A percentile compares a stretch with the other conserved stretches of the same genome.
Evolutionary conservation across 805 yeast species (phyloP).

Genomic region (Wickerhamomyces pijperi): DNA sequence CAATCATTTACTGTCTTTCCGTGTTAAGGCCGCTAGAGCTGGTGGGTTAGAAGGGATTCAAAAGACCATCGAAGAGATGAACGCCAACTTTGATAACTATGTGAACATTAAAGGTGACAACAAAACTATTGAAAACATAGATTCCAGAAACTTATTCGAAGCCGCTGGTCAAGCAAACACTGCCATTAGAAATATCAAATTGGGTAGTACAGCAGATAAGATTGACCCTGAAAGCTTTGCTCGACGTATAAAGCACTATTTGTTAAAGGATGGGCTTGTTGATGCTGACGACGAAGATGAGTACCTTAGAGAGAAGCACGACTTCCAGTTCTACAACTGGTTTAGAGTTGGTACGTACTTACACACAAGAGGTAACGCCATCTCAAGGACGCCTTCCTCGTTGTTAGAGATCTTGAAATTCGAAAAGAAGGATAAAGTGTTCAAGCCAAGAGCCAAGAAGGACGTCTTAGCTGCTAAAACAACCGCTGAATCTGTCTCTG

Average conservation of each 20-base stretch:
- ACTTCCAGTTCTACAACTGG: slow-evolving; percentile 47
- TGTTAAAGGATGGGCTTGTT: slow-evolving; percentile 17
- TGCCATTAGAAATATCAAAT: slow-evolving; percentile 48
- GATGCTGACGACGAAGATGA: slow-evolving; percentile 12
- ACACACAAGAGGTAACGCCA: slow-evolving; percentile 26
- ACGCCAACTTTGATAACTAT: slow-evolving; percentile 33
- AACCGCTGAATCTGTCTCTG: slow-evolving; percentile 45
- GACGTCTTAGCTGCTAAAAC: slow-evolving; percentile 28
- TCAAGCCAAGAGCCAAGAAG: slow-evolving; percentile 28
- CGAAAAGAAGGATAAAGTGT: slow-evolving; percentile 33
- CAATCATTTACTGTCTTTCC: slow-evolving; percentile 22
- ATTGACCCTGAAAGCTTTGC: slow-evolving; percentile 38
- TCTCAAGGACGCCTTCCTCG: slow-evolving; percentile 29
- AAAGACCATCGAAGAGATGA: slow-evolving; percentile 32
- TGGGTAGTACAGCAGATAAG: slow-evolving; percentile 44
- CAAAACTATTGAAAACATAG: slow-evolving; percentile 41
- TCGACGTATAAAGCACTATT: slow-evolving; percentile 24
- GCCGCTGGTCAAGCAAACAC: slow-evolving; percentile 53
- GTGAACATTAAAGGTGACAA: slow-evolving; percentile 24
- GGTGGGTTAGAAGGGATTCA: slow-evolving; percentile 43
- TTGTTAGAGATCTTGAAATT: slow-evolving; percentile 62
- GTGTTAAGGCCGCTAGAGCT: slow-evolving; percentile 43
- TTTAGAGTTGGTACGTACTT: slow-evolving; percentile 42
- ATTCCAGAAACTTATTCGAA: slow-evolving; percentile 50
- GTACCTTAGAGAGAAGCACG: slow-evolving; percentile 16